Conservation (phyloP, 2,329 filamentous ascomycete species). For the Pleoardoris graminearum region DNA sequence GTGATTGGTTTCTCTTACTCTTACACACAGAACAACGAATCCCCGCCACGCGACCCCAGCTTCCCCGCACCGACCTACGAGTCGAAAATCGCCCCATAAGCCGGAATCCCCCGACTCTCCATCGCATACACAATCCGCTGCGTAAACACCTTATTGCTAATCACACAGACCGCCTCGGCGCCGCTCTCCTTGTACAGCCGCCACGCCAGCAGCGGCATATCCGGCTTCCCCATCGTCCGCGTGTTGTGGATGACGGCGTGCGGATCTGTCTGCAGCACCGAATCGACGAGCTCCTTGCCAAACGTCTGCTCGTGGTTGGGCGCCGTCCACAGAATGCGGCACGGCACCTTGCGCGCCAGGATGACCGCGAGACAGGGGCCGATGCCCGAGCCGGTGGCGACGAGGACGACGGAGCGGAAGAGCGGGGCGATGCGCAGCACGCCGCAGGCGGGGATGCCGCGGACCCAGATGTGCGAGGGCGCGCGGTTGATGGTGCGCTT, state of each 20-base stretch:
- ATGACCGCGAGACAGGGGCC: slow-evolving; percentile 57
- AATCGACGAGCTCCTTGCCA: slow-evolving; percentile 61
- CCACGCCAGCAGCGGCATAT: slow-evolving; percentile 64
- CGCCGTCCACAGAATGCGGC: slow-evolving; percentile 73
- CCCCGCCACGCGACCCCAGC: too few relatives aligned
- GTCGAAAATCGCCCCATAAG: slow-evolving; percentile 77
- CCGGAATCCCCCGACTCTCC: slow-evolving; percentile 67
- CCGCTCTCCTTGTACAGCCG: slow-evolving; percentile 55
- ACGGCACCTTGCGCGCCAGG: slow-evolving; percentile 51
- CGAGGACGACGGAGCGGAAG: slow-evolving; percentile 43
- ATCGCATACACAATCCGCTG: slow-evolving; percentile 70
- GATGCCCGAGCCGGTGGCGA: slow-evolving; percentile 46
- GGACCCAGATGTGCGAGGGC: slow-evolving; percentile 41
- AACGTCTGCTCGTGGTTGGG: slow-evolving; percentile 67
- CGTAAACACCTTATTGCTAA: slow-evolving; percentile 72
- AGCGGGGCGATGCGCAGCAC: slow-evolving; percentile 43
- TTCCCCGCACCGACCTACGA: too few relatives aligned
- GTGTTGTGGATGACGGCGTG: slow-evolving; percentile 72
- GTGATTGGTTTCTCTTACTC: too few relatives aligned
- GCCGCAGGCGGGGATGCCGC: slow-evolving; percentile 42
- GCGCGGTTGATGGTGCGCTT: slow-evolving; percentile 37
- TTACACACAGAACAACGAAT: too few relatives aligned
- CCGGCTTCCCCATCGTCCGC: slow-evolving; percentile 61
- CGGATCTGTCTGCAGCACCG: slow-evolving; percentile 62
- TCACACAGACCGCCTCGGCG: slow-evolving; percentile 73